Evolutionary conservation across 202 grass and related monocot genomes (phyloP), one percentile per base, ranked within the genome.

Genomic region (Digitaria exilis): DNA sequence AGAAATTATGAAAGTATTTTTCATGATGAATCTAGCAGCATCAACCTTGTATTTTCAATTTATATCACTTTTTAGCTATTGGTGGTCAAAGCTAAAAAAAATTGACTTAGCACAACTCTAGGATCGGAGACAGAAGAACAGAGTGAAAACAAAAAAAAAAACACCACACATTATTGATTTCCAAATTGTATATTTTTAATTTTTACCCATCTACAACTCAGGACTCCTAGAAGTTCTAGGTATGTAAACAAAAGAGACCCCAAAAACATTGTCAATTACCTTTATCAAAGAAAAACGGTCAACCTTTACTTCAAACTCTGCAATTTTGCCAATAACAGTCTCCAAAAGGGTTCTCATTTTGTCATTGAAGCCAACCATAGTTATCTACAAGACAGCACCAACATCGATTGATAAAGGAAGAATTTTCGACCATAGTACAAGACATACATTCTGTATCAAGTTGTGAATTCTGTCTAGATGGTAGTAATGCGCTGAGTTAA

Each of bases 281-380:
- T 98, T 98, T 58, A 95, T 93, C 81, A 95, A 90, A 87, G 77
- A 74, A 93, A 95, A 98, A 34, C 96, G 90, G 61, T 98, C 96
- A 61, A 73, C 69, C 58, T 86, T 89, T 73, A 98, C 90, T 92
- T 95, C 87, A 85, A 98, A 98, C 34, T 92, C 80, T 67, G 76
- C 72, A 80, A 98, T 91, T 80, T 91, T 98, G 76, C 73, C 84
- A 76, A 98, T 85, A 81, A 98, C 88, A 79, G 90, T 95, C 65
- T 92, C 91, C 91, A 98, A 82, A 76, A 98, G 96, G 58, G 87
- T 91, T 76, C 87, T 86, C 90, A 98, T 98, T 93, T 95, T 98
- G 85, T 98, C 90, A 98, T 92, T 98, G 82, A 89, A 98, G 34
- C 96, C 96, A 88, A 88, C 80, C 80, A 92, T 76, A 83, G 80